phyloP scores from a whole-genome alignment of 2,329 filamentous ascomycete genomes.

The Thermothelomyces thermophilus region DNA sequence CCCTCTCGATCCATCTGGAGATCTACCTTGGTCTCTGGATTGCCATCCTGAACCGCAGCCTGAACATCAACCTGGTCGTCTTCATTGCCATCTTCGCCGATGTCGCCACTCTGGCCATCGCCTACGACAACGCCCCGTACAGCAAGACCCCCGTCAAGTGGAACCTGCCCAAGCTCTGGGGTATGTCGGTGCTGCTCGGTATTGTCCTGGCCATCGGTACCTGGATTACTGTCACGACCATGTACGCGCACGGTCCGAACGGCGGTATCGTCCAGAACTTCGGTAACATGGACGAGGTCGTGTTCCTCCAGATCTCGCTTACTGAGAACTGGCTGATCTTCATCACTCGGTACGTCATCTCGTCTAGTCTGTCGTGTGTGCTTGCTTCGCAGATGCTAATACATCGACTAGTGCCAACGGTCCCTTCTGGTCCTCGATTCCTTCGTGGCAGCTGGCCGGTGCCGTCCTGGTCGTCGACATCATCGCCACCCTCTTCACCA shows the following conservation, averaged over 20 bases:
- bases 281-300: conserved; percentile 70
- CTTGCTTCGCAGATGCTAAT: not conserved
- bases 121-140: conserved; percentile 87
- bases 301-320: conserved; percentile 85
- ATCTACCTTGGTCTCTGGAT: conserved; percentile 92
- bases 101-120: conserved; percentile 84
- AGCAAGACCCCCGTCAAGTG: conserved; percentile 85
- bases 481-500: conserved; percentile 75
- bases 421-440: conserved; percentile 84
- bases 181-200: conserved; percentile 80
- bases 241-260: conserved; percentile 59
- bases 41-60: conserved; percentile 72
- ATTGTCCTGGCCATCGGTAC: conserved; percentile 74
- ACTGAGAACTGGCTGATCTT: conserved; percentile 97
- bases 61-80: conserved; percentile 83
- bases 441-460: conserved; percentile 75
- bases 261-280: conserved; percentile 88
- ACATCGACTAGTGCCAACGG: conserved; percentile 60
- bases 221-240: conserved; percentile 85
- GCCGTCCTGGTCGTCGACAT: conserved; percentile 79
- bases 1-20: conserved; percentile 82
- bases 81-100: conserved; percentile 95
- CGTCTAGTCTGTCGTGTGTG: not conserved
- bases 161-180: conserved; percentile 92
- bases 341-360: conserved; percentile 57